These are phyloP conservation scores for Astraeus odoratus DNA, from an alignment of 768 basidiomycete species.

Conservation along the genomic window DNA sequence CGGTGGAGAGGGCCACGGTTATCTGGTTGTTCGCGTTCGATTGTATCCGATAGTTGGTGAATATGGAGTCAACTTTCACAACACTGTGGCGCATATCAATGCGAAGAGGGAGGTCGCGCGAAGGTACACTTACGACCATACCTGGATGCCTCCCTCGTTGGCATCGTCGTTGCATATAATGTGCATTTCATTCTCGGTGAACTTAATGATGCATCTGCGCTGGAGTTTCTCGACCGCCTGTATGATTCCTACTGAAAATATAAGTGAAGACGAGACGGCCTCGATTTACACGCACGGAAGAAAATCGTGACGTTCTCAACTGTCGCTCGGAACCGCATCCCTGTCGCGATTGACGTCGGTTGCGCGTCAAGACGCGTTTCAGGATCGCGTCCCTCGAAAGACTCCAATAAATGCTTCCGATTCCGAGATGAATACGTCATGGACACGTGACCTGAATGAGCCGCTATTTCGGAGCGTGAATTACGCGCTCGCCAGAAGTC, in stretches of 20 bases:
- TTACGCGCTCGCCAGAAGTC: no score
- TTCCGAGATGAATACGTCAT: conserved; percentile 9
- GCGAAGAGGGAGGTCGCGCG: conserved; percentile 21
- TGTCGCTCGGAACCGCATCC: conserved; percentile 60
- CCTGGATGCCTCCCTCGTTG: conserved; percentile 80
- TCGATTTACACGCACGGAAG: conserved; percentile 34
- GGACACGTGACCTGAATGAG: conserved; percentile 18
- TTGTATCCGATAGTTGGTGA: conserved; percentile 76
- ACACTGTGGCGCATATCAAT: conserved; percentile 34
- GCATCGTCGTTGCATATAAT: conserved; percentile 79
- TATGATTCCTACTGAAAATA: conserved; percentile 49
- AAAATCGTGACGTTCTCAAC: conserved; percentile 55
- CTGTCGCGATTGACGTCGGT: not conserved
- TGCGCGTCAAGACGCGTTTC: not conserved
- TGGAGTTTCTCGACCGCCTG: conserved; percentile 81
- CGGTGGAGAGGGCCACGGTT: conserved; percentile 62
- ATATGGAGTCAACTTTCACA: conserved; percentile 61
- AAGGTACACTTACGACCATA: conserved; percentile 59
- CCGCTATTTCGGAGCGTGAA: conserved; percentile 13
- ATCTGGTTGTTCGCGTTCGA: conserved; percentile 83
- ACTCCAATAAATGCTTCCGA: conserved; percentile 11
- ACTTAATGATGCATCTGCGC: conserved; percentile 78
- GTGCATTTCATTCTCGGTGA: conserved; percentile 65
- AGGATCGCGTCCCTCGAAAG: no score
- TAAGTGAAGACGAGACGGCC: not conserved